Evolutionary conservation across 2,329 filamentous ascomycete species (phyloP), one percentile per base, ranked within the genome.

Genomic region (Cladophialophora carrionii): DNA sequence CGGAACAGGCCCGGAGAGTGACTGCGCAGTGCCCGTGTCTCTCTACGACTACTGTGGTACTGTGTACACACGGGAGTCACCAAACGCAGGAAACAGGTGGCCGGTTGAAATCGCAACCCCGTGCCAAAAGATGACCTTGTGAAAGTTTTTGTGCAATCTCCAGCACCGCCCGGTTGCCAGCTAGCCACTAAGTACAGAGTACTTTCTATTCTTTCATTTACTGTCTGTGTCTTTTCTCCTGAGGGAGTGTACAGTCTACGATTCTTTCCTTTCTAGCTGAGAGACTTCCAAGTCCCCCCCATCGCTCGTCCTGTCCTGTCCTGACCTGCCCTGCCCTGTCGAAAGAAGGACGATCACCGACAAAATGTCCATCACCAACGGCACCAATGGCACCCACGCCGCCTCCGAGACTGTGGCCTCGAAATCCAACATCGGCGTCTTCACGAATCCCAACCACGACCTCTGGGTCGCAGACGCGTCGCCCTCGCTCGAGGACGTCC

Each of bases 401-500:
- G 9, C 60, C 29, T 32, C 17, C 52, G 63, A 60, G 14, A 43
- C 59, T 24, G 26, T 57, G 7, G 48, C 65, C 20, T 57, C 63
- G 8, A 70, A 70, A 31, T 60, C 64, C 56, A 98, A 98, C 80
- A 96, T 98, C 76, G 94, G 92, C 72, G 92, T 98, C 71, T 98
- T 90, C 84, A 98, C 94, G 59, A 96, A 98, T 81, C 92, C 94
- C 20, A 86, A 87, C 64, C 94, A 98, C 77, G 90, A 96, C 66
- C 83, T 98, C 60, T 98, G 93, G 91, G 87, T 97, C 67, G 90
- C 85, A 63, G 88, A 91, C 70, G 88, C 93, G 12, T 83, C 87
- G 72, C 94, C 94, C 4, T 88, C 85, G 52, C 79, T 91, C 29
- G 90, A 96, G 76, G 87, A 87, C 68, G 88, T 96, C 63, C 82